These are phyloP conservation scores for Trypanosoma caninum DNA, from an alignment of 208 protist species.

Conservation along the genomic window DNA sequence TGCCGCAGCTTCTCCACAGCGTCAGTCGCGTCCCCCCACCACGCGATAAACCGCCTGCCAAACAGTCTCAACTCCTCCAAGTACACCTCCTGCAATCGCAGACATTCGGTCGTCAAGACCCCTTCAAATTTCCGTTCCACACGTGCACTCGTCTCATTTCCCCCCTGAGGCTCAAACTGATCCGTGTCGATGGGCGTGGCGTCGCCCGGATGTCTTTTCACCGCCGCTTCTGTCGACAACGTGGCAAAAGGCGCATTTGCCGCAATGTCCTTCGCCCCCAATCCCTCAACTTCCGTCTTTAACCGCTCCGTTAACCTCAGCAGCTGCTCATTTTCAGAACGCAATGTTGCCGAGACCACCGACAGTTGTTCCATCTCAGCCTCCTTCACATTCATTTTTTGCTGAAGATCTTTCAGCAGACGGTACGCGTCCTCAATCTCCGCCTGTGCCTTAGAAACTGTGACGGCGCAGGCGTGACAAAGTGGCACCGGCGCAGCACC, in stretches of 20 bases:
- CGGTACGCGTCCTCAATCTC: slow-evolving; percentile 46
- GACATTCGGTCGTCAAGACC: slow-evolving; percentile 38
- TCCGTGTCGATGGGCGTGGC: slow-evolving; percentile 41
- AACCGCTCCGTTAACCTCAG: slow-evolving; percentile 34
- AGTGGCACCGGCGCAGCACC: slow-evolving; percentile 38
- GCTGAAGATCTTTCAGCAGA: slow-evolving; percentile 38
- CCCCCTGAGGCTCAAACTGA: slow-evolving; percentile 37
- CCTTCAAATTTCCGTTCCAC: slow-evolving; percentile 22
- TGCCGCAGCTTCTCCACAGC: slow-evolving; percentile 1
- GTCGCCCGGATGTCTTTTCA: slow-evolving; percentile 59
- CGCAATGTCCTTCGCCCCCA: slow-evolving; percentile 26
- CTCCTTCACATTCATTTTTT: slow-evolving; percentile 46
- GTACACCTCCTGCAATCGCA: slow-evolving; percentile 20
- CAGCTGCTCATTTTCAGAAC: slow-evolving; percentile 49
- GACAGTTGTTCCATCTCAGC: slow-evolving; percentile 38
- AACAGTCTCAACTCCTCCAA: slow-evolving; percentile 13
- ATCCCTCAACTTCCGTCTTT: slow-evolving; percentile 24
- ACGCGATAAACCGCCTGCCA: slow-evolving; percentile 15
- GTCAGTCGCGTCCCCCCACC: neutral
- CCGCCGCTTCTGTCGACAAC: no score
- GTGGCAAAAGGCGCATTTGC: slow-evolving; percentile 51
- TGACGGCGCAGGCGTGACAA: slow-evolving; percentile 44
- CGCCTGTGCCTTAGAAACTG: slow-evolving; percentile 33
- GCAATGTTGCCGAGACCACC: slow-evolving; percentile 34
- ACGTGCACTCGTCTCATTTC: slow-evolving; percentile 17